A percentile compares a stretch with the other conserved stretches of the same genome.
Evolutionary conservation across 2,329 filamentous ascomycete genomes (phyloP).

Genomic region (Colletotrichum eremochloae): DNA sequence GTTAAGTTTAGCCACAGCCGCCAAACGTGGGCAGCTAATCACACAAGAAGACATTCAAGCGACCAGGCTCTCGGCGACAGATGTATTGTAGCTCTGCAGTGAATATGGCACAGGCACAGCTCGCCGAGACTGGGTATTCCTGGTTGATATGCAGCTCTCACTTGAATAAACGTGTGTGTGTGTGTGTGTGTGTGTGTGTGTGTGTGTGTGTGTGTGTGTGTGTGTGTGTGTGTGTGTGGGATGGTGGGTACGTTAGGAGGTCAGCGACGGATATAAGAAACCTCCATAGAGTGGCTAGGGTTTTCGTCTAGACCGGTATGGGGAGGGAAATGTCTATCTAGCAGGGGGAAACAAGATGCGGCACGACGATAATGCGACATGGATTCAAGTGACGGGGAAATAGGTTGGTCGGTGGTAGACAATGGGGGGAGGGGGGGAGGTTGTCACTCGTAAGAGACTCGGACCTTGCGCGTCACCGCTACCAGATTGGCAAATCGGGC

Average conservation of each 20-base stretch:
- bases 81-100: slow-evolving; percentile 20
- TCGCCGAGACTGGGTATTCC: slow-evolving; percentile 7
- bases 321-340: background rate
- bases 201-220: slow-evolving; percentile 3
- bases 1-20: slow-evolving; percentile 43
- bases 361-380: slow-evolving; percentile 25
- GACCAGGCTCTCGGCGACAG: background rate
- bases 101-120: slow-evolving; percentile 12
- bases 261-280: background rate
- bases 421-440: slow-evolving; percentile 3
- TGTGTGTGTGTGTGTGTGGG: slow-evolving; percentile 11
- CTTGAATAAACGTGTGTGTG: background rate
- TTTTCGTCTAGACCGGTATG: slow-evolving; percentile 1
- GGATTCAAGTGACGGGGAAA: slow-evolving; percentile 25
- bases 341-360: slow-evolving; percentile 22
- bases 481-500: slow-evolving; percentile 36
- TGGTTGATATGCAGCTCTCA: slow-evolving; percentile 19
- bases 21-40: slow-evolving; percentile 31
- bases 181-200: background rate
- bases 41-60: slow-evolving; percentile 18
- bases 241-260: background rate
- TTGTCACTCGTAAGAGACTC: slow-evolving; percentile 2
- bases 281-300: slow-evolving; percentile 10
- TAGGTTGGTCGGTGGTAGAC: slow-evolving; percentile 1
- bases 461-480: background rate